Percentiles rank a stretch among this genome's conserved stretches.
phyloP scores from a whole-genome alignment of 2,329 filamentous ascomycete genomes.

The Boeremia lycopersici region DNA sequence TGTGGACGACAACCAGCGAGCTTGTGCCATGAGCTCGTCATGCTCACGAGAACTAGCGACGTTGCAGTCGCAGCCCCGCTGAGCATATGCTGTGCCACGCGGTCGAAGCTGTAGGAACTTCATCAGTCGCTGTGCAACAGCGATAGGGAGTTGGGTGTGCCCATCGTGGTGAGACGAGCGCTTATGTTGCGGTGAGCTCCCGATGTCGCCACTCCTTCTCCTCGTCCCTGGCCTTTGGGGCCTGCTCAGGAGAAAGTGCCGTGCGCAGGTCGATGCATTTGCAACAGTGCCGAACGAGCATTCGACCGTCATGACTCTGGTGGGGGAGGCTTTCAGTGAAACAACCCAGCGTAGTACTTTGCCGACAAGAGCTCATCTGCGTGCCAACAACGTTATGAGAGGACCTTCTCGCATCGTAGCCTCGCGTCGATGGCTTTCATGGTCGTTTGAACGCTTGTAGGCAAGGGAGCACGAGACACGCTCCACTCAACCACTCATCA shows the following conservation, averaged over 20 bases:
- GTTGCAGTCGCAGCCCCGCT: conserved; percentile 17
- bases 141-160: conserved; percentile 2
- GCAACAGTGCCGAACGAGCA: conserved; percentile 16
- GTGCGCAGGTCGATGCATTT: conserved; percentile 15
- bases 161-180: conserved; percentile 12
- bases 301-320: conserved; percentile 18
- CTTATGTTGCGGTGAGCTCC: conserved; percentile 16
- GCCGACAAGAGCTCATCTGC: conserved; percentile 8
- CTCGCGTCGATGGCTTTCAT: conserved; percentile 1
- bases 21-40: conserved; percentile 10
- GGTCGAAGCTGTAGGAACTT: conserved; percentile 11
- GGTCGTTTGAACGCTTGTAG: neutral
- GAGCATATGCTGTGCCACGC: conserved; percentile 14
- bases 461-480: neutral
- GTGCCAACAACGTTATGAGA: neutral
- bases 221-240: neutral
- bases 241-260: conserved; percentile 17
- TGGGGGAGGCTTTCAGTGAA: conserved; percentile 8
- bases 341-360: conserved; percentile 1
- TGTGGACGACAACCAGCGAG: conserved; percentile 16
- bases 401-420: neutral
- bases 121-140: conserved; percentile 23
- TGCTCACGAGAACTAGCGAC: conserved; percentile 12
- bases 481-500: neutral
- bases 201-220: neutral